Conservation (phyloP, 352 stramenopile genomes). For the Blastocystis sp. region DNA sequence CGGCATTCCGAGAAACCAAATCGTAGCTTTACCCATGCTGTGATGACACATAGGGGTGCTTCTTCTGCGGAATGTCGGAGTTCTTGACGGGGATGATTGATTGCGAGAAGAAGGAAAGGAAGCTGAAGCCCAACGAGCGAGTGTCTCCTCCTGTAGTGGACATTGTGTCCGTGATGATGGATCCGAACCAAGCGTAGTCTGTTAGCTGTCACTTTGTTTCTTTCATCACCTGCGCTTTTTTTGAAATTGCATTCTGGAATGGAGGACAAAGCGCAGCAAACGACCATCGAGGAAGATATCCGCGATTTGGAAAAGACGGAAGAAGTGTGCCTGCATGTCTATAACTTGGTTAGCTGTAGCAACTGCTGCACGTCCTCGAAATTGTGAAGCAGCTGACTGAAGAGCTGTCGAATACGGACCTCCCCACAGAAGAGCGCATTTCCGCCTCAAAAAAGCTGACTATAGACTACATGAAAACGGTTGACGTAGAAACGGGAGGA, state of each 20-base stretch:
- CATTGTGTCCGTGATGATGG: constrained; percentile 29
- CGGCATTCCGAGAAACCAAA: constrained; percentile 9
- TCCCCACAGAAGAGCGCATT: constrained; percentile 26
- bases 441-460: constrained; percentile 8
- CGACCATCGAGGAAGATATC: constrained; percentile 22
- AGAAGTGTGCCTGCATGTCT: neutral
- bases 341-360: constrained; percentile 5
- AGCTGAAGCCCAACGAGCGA: neutral
- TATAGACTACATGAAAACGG: constrained; percentile 28
- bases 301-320: constrained; percentile 36
- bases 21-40: neutral
- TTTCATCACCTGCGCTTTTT: neutral
- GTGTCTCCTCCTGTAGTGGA: constrained; percentile 21
- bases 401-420: neutral
- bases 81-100: constrained; percentile 15
- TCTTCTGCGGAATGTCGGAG: constrained; percentile 34
- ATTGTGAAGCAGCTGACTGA: constrained; percentile 46
- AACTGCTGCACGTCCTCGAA: constrained; percentile 13
- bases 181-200: constrained; percentile 50
- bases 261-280: neutral
- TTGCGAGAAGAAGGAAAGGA: constrained; percentile 31
- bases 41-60: neutral
- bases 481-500: constrained; percentile 9
- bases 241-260: neutral
- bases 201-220: constrained; percentile 30